These are phyloP conservation scores for Saxispiralis lemnorum DNA, from an alignment of 495 filamentous ascomycete genomes.

Conservation along the genomic window DNA sequence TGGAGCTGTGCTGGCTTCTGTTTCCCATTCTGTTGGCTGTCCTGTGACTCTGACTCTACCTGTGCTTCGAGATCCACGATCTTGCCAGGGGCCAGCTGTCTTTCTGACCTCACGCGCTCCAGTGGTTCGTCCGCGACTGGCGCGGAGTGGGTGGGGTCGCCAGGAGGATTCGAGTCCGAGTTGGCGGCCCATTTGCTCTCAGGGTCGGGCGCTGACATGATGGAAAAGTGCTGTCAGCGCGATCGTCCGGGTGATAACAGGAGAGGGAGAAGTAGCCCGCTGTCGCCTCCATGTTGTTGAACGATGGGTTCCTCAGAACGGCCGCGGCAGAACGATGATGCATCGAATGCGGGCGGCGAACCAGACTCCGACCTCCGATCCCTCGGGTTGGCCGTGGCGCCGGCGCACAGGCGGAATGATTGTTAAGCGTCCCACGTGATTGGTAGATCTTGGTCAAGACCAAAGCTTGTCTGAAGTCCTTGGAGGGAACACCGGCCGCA, in stretches of 20 bases:
- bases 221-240: neutral
- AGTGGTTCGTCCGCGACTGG: constrained; percentile 18
- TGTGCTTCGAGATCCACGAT: constrained; percentile 8
- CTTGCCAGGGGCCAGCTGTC: constrained; percentile 16
- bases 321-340: neutral
- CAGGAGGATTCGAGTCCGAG: constrained; percentile 3
- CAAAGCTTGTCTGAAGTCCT: no score
- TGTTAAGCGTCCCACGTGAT: no score
- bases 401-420: neutral
- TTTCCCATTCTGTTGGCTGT: constrained; percentile 6
- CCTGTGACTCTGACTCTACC: constrained; percentile 6
- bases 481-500: no score
- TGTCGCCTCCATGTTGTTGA: neutral
- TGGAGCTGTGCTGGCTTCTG: neutral
- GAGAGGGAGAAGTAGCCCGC: neutral
- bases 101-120: constrained; percentile 15
- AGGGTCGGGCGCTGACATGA: constrained; percentile 2
- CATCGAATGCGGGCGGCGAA: neutral
- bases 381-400: neutral
- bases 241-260: neutral
- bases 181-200: constrained; percentile 5
- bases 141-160: constrained; percentile 13
- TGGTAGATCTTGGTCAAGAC: no score
- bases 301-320: neutral
- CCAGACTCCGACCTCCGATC: neutral